Evolutionary conservation across 805 yeast species (phyloP), one percentile per base, ranked within the genome.

Genomic region (Ogataea angusta): DNA sequence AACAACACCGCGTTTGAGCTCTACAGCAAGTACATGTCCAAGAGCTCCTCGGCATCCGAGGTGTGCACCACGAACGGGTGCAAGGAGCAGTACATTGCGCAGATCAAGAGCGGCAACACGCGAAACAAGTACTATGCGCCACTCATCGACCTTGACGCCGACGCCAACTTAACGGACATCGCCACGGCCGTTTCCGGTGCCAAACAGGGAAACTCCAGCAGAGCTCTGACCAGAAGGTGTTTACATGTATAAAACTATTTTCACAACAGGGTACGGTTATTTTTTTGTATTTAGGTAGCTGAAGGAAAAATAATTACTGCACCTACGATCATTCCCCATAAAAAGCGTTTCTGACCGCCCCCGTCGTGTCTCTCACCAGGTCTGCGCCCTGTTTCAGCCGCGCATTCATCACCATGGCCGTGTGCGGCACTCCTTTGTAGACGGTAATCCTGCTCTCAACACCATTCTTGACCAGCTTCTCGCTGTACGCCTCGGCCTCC

Each of bases 321-420:
- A 5, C 7, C 21, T 7, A 18, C 21, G 19, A 19, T 19, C 7
- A 19, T 6, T 7, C 3, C 21, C 9, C 21, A 14, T 19, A 33
- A 16, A 42, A 29, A 5, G 46, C 42, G 6, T 18, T 18, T 14
- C 23, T 42, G 9, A 38, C 15, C 6, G 46, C 46, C 10, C 27
- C 9, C 14, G 37, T 37, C 15, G 40, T 31, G 13, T 37, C 42
- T 6, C 30, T 26, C 12, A 42, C 46, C 12, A 38, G 26, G 16
- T 42, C 22, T 3, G 39, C 42, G 17, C 38, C 55, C 45, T 34
- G 51, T 40, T n/a, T 40, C 38, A 28, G 51, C 13, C 30, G 22
- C 50, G 53, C 68, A 45, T 69, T 70, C 76, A 72, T 70, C 19
- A 66, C 74, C 73, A 72, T 68, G 4, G 65, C 70, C n/a, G 75